phyloP scores from a whole-genome alignment of 2,329 filamentous ascomycete genomes.

The Penicillium paneum region DNA sequence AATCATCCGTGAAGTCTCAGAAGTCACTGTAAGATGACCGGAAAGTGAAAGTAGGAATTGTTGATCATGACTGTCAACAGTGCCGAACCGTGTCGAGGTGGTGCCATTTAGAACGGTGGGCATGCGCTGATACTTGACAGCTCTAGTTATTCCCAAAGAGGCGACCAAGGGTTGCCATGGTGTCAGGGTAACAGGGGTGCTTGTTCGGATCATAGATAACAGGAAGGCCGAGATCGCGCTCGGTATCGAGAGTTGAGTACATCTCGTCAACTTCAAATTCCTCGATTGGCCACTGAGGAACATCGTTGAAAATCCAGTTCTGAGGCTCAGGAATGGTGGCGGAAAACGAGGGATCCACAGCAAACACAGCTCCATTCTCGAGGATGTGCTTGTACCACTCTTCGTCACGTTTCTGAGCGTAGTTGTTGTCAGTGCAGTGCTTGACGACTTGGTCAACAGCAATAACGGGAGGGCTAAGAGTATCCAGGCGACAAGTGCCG shows the following conservation, averaged over 20 bases:
- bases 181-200: background rate
- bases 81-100: background rate
- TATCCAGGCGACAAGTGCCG: background rate
- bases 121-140: background rate
- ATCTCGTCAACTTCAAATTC: conserved; percentile 39
- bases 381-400: background rate
- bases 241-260: conserved; percentile 25
- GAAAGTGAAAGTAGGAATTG: too few species aligned
- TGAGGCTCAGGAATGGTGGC: background rate
- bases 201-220: background rate
- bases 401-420: background rate
- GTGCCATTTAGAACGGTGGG: background rate
- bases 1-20: background rate
- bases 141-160: background rate
- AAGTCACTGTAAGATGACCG: too few species aligned
- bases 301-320: background rate
- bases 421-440: background rate
- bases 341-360: background rate
- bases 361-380: background rate
- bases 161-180: background rate
- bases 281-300: background rate
- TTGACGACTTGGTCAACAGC: background rate
- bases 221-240: background rate
- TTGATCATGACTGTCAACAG: background rate
- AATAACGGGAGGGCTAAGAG: background rate